Conservation (phyloP, 768 basidiomycete genomes). For the Hygrophorus russula region DNA sequence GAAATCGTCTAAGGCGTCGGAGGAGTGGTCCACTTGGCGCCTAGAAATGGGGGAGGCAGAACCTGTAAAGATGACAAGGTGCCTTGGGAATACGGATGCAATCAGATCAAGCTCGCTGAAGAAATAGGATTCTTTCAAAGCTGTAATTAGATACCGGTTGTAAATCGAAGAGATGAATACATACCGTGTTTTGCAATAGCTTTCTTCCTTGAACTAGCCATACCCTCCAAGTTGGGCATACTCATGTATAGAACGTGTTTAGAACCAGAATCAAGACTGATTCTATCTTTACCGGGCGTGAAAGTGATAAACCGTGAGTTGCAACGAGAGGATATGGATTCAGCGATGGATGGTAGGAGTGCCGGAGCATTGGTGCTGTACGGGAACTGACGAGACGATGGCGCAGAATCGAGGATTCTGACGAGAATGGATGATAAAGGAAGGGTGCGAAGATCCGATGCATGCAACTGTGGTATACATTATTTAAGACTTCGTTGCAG, state of each 20-base stretch:
- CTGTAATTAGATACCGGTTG: constrained; percentile 3
- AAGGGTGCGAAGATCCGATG: constrained; percentile 62
- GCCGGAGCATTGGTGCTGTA: constrained; percentile 31
- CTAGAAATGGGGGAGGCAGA: constrained; percentile 26
- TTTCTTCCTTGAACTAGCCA: constrained; percentile 31
- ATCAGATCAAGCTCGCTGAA: constrained; percentile 38
- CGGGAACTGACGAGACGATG: constrained; percentile 51
- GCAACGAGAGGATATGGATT: constrained; percentile 40
- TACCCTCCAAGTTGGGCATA: constrained; percentile 39
- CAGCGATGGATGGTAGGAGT: constrained; percentile 25
- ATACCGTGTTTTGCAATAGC: constrained; percentile 45
- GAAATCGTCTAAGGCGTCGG: constrained; percentile 10
- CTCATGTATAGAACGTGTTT: constrained; percentile 50
- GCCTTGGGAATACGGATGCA: constrained; percentile 38
- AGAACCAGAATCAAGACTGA: constrained; percentile 21
- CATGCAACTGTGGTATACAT: constrained; percentile 42
- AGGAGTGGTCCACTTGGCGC: constrained; percentile 21
- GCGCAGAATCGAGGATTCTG: constrained; percentile 32
- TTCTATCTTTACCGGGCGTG: constrained; percentile 23
- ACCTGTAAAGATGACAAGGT: constrained; percentile 60
- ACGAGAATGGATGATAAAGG: constrained; percentile 39
- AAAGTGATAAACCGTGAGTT: constrained; percentile 36
- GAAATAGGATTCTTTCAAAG: constrained; percentile 30
- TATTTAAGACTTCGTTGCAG: neutral
- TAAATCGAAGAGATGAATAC: constrained; percentile 10